phyloP scores from a whole-genome alignment of 495 filamentous ascomycete genomes.

The Podospora anserina region DNA sequence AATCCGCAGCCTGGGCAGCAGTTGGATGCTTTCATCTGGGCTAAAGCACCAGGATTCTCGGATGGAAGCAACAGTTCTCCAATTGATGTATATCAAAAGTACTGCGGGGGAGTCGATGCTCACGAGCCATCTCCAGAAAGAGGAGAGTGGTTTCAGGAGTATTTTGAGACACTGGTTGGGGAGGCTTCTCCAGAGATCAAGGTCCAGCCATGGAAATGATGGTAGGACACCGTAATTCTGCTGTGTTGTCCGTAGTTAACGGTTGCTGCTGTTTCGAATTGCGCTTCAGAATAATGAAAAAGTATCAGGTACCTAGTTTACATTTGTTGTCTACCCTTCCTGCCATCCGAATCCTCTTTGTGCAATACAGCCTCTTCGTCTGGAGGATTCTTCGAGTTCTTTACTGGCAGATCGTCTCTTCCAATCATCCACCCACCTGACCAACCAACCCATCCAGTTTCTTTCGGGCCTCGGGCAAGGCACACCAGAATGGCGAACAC shows the following conservation, averaged over 20 bases:
- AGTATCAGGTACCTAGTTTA: too few species aligned
- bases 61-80: slow-evolving; percentile 58
- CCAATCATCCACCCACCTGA: slow-evolving; percentile 59
- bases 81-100: slow-evolving; percentile 52
- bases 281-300: too few species aligned
- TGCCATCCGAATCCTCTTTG: background rate
- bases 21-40: slow-evolving; percentile 66
- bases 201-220: too few species aligned
- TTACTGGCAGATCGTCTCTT: slow-evolving; percentile 32
- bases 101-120: slow-evolving; percentile 50
- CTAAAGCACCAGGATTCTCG: slow-evolving; percentile 63
- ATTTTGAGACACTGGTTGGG: slow-evolving; percentile 55
- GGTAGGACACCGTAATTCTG: too few species aligned
- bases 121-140: slow-evolving; percentile 57
- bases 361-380: slow-evolving; percentile 12
- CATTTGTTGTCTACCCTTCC: background rate
- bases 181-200: background rate
- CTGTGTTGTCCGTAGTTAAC: too few species aligned
- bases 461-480: slow-evolving; percentile 60
- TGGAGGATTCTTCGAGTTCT: slow-evolving; percentile 3
- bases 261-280: too few species aligned
- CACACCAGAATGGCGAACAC: slow-evolving; percentile 57
- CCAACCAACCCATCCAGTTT: slow-evolving; percentile 76
- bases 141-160: slow-evolving; percentile 62
- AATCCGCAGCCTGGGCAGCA: slow-evolving; percentile 40